Evolutionary conservation across 805 yeast species (phyloP).

Genomic region (Candida sithepensis): DNA sequence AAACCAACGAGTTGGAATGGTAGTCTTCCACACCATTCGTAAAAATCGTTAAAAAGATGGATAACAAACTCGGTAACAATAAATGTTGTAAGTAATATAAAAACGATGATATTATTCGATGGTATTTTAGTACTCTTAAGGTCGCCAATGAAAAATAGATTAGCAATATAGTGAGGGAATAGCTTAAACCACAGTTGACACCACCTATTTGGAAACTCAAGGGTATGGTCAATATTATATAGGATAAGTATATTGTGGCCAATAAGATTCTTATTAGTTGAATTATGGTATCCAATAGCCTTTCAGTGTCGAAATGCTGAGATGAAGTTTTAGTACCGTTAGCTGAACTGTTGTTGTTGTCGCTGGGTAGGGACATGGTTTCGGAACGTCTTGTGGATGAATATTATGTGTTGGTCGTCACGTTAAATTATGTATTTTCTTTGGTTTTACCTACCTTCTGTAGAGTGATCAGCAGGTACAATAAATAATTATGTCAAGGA

Average conservation of each 20-base stretch:
- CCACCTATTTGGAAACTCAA: conserved; percentile 95
- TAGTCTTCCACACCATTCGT: conserved; percentile 23
- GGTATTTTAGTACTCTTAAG: conserved; percentile 51
- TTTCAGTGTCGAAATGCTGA: conserved; percentile 8
- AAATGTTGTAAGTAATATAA: conserved; percentile 80
- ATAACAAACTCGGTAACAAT: conserved; percentile 74
- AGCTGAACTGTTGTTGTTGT: conserved; percentile 1
- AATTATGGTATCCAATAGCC: conserved; percentile 12
- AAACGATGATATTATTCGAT: conserved; percentile 41
- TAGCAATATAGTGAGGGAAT: conserved; percentile 66
- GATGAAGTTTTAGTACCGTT: conserved; percentile 3
- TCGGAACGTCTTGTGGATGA: not conserved
- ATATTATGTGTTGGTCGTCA: too few relatives aligned
- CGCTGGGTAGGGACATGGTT: not conserved
- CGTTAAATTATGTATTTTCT: too few relatives aligned
- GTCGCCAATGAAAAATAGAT: conserved; percentile 74
- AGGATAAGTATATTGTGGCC: conserved; percentile 58
- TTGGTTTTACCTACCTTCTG: too few relatives aligned
- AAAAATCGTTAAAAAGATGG: conserved; percentile 58
- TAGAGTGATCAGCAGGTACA: too few relatives aligned
- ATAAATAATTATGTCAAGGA: too few relatives aligned
- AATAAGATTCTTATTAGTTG: conserved; percentile 36
- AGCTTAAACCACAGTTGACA: conserved; percentile 81
- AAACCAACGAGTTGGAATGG: conserved; percentile 14
- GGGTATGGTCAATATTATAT: conserved; percentile 81